Evolutionary conservation across 352 stramenopile species (phyloP).

Genomic region (Phytophthora hibernalis): DNA sequence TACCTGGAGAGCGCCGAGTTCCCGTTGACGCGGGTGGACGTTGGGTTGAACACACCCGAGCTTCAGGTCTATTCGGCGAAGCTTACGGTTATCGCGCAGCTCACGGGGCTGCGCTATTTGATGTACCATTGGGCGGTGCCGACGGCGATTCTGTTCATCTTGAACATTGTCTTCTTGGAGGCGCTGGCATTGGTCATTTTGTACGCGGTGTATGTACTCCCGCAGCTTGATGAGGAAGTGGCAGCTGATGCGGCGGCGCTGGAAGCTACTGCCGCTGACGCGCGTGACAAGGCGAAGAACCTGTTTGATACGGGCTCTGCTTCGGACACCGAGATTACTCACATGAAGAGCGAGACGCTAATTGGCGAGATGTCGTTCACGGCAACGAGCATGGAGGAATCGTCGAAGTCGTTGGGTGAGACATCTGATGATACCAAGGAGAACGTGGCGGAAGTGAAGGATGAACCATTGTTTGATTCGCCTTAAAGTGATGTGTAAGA

Average conservation of each 20-base stretch:
- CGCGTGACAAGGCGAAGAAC: slow-evolving; percentile 34
- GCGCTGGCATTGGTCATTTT: slow-evolving; percentile 67
- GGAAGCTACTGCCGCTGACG: slow-evolving; percentile 32
- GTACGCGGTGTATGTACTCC: slow-evolving; percentile 70
- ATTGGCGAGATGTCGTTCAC: slow-evolving; percentile 31
- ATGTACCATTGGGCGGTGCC: slow-evolving; percentile 89
- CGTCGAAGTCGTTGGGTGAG: slow-evolving; percentile 1
- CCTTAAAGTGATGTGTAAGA: slow-evolving; percentile 4
- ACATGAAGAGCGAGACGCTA: slow-evolving; percentile 47
- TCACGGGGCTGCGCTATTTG: slow-evolving; percentile 81
- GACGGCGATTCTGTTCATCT: slow-evolving; percentile 72
- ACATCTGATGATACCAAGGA: slow-evolving; percentile 19
- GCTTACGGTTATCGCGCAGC: slow-evolving; percentile 84
- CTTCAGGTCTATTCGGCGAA: slow-evolving; percentile 78
- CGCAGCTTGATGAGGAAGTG: slow-evolving; percentile 39
- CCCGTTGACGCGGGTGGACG: slow-evolving; percentile 56
- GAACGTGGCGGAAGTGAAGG: slow-evolving; percentile 36
- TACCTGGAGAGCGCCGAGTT: slow-evolving; percentile 61
- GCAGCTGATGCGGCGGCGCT: slow-evolving; percentile 22
- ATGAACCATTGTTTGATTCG: slow-evolving; percentile 42
- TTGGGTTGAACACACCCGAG: slow-evolving; percentile 72
- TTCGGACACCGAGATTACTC: slow-evolving; percentile 27
- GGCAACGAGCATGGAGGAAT: slow-evolving; percentile 14
- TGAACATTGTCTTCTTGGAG: slow-evolving; percentile 85
- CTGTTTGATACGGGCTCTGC: slow-evolving; percentile 21